Evolutionary conservation across 1,139 yeast genomes (phyloP).

Genomic region (Candida pseudoviswanathii): DNA sequence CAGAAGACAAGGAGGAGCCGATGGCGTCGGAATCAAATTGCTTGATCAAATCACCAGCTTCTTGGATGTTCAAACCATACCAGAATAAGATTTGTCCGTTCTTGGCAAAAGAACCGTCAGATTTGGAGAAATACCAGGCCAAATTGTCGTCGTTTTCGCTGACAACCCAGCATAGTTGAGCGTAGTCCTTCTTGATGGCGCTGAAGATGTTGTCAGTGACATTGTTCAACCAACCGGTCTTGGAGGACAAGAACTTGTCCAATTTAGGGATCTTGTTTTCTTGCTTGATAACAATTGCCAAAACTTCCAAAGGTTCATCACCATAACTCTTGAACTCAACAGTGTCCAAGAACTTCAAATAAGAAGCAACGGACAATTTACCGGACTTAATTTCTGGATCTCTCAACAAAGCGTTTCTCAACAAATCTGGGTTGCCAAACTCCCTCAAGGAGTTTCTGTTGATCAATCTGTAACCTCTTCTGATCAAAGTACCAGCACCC

Average conservation of each 20-base stretch:
- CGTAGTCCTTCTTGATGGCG: slow-evolving; percentile 74
- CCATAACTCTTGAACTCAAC: slow-evolving; percentile 78
- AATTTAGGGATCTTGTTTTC: slow-evolving; percentile 60
- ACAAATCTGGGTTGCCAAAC: slow-evolving; percentile 73
- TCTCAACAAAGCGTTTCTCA: slow-evolving; percentile 74
- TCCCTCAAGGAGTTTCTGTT: slow-evolving; percentile 70
- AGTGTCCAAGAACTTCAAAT: slow-evolving; percentile 70
- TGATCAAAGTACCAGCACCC: slow-evolving; percentile 97
- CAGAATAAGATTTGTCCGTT: slow-evolving; percentile 91
- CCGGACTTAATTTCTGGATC: slow-evolving; percentile 77
- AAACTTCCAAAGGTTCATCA: slow-evolving; percentile 93
- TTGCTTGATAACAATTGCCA: slow-evolving; percentile 71
- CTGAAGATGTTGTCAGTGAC: slow-evolving; percentile 94
- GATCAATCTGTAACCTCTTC: slow-evolving; percentile 91
- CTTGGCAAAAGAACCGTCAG: slow-evolving; percentile 91
- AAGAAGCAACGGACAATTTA: slow-evolving; percentile 76
- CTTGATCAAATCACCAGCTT: slow-evolving; percentile 66
- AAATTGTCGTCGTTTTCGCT: slow-evolving; percentile 89
- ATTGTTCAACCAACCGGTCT: slow-evolving; percentile 95
- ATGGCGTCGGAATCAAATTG: slow-evolving; percentile 53
- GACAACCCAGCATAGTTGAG: slow-evolving; percentile 82
- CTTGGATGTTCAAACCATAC: slow-evolving; percentile 80
- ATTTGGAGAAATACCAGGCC: slow-evolving; percentile 88
- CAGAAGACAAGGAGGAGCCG: slow-evolving; percentile 41
- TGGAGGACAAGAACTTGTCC: slow-evolving; percentile 85